phyloP scores from a whole-genome alignment of 768 basidiomycete species.

The Neoboletus magnificus region DNA sequence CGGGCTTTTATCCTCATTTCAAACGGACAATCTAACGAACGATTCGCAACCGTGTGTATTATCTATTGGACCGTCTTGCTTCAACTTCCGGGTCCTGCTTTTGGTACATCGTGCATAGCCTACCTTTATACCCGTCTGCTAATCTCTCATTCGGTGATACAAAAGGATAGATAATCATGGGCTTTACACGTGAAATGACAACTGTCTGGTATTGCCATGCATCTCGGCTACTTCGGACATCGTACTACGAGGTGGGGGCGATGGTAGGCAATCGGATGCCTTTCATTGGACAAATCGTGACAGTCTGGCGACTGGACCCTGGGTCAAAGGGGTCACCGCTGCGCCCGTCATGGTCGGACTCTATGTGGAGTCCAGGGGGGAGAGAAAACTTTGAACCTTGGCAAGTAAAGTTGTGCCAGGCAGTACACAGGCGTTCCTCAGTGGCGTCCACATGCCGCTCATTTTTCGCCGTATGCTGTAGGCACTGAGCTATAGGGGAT shows the following conservation, averaged over 20 bases:
- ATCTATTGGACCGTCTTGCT: neutral
- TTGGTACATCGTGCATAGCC: conserved; percentile 1
- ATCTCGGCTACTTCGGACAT: neutral
- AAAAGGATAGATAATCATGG: neutral
- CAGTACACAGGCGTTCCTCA: too few relatives aligned
- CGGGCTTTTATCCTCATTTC: neutral
- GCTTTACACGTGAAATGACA: neutral
- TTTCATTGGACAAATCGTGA: neutral
- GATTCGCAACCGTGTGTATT: neutral
- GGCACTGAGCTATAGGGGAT: too few relatives aligned
- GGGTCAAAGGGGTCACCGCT: neutral
- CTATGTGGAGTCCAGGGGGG: neutral
- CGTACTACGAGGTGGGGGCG: too few relatives aligned
- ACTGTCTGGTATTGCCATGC: neutral
- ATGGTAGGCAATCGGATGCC: neutral
- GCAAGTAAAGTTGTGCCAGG: neutral
- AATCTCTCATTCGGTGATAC: neutral
- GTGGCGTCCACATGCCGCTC: neutral
- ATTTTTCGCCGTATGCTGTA: neutral
- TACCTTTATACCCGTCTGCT: neutral
- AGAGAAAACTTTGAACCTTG: neutral
- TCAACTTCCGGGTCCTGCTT: neutral
- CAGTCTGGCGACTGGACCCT: neutral
- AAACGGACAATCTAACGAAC: conserved; percentile 1
- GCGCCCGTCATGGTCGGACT: neutral